These are phyloP conservation scores for Paramyrothecium roridum DNA, from an alignment of 2,329 filamentous ascomycete species.

Conservation along the genomic window DNA sequence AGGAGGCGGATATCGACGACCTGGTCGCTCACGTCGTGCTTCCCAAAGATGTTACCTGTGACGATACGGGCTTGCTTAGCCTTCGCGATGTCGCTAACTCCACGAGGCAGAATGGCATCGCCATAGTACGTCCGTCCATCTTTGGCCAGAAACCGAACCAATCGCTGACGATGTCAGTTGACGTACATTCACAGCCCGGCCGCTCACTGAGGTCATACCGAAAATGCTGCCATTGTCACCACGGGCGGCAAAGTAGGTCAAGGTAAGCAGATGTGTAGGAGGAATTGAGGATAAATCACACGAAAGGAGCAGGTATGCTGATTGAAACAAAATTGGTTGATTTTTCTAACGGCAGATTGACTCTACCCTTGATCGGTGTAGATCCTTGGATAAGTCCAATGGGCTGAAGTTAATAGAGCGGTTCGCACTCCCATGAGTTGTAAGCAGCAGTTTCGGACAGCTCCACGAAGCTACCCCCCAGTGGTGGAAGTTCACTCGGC, in stretches of 20 bases:
- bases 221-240: conserved; percentile 38
- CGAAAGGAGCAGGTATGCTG: not conserved
- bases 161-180: conserved; percentile 45
- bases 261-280: not conserved
- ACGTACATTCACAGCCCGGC: not conserved
- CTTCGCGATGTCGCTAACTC: conserved; percentile 58
- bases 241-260: not conserved
- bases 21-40: conserved; percentile 61
- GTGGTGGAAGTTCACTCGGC: no score
- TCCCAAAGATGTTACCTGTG: conserved; percentile 62
- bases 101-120: conserved; percentile 65
- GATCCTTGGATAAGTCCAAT: not conserved
- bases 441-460: not conserved
- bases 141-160: conserved; percentile 70
- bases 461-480: not conserved
- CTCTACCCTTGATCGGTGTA: not conserved
- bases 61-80: conserved; percentile 60
- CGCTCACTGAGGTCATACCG: conserved; percentile 29
- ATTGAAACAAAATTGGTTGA: not conserved
- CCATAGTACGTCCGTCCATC: conserved; percentile 71
- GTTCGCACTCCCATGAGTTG: not conserved
- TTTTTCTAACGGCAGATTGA: not conserved
- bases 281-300: not conserved
- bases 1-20: conserved; percentile 53
- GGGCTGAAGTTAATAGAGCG: not conserved